Evolutionary conservation across 345 rosid genomes (phyloP), one percentile per base, ranked within the genome.

Genomic region (Sisymbrium altissimum): DNA sequence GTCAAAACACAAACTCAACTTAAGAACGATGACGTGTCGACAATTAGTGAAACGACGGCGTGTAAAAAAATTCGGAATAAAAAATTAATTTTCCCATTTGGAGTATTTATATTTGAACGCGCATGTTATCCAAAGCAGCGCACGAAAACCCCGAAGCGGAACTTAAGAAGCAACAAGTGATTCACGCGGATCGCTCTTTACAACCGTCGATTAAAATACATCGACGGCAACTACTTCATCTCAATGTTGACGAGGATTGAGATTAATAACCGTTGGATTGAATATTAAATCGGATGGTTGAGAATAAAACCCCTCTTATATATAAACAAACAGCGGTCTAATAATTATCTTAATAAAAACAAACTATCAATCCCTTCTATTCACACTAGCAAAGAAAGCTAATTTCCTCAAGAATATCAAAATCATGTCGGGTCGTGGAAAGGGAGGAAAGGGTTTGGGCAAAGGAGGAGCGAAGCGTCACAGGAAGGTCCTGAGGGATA

Each of bases 391-490:
- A 0, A 43, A 40, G 4, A 12, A 15, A 7, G 0, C 27, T 10
- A n/a, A 1, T 44, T 49, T 6, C 33, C 65, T 54, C 49, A 45
- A 67, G 14, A 67, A 40, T 25, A n/a, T 3, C 3, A 2, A 29
- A 56, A 12, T 1, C 3, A 75, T 75, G 74, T 75, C 79, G 0
- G 79, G 74, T 2, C 68, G 79, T 39, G 79, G 79, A 39, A 75
- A 75, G 48, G 79, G 79, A 75, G 79, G 79, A 23, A 75, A 75
- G 5, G 79, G 79, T 0, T 63, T 75, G 36, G 79, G 79, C 0
- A 68, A 75, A 54, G 74, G 79, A 49, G 79, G 79, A 54, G 79
- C 74, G 0, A 75, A 75, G 74, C 73, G 74, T 41, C 79, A 75
- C 79, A 68, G 74, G 40, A 75, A 75, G 64, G 79, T 75, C 30